Percentiles rank a stretch among this genome's conserved stretches.
Evolutionary conservation across 129 eudicot species (phyloP).

Genomic region (Ambrosia trifida): DNA sequence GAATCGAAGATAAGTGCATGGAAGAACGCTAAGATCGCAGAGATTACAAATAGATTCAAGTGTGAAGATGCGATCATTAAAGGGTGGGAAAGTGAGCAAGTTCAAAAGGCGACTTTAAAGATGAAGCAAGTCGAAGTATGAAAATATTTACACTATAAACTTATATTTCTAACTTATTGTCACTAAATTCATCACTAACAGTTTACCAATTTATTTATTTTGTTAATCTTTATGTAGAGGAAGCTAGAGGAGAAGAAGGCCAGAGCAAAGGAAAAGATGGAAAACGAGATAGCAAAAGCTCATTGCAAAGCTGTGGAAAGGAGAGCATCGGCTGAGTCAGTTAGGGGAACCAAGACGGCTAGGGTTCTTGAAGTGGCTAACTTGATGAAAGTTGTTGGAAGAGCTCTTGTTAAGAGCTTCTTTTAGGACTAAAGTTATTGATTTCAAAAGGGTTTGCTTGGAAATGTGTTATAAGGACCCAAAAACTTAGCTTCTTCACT

Average conservation of each 20-base stretch:
- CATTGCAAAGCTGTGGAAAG: conserved; percentile 86
- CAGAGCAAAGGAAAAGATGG: conserved; percentile 78
- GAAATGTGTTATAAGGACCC: conserved; percentile 7
- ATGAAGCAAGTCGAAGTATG: conserved; percentile 80
- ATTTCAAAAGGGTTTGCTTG: conserved; percentile 9
- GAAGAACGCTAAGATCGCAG: conserved; percentile 75
- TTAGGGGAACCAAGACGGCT: conserved; percentile 72
- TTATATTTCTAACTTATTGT: background rate
- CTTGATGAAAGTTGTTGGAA: conserved; percentile 76
- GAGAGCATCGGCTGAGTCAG: conserved; percentile 71
- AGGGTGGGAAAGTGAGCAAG: conserved; percentile 79
- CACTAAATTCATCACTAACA: background rate
- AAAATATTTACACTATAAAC: background rate
- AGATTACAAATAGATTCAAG: conserved; percentile 74
- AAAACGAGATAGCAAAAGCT: conserved; percentile 82
- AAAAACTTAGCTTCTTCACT: conserved; percentile 17
- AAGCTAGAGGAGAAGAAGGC: conserved; percentile 88
- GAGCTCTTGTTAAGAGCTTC: conserved; percentile 64
- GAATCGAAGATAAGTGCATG: conserved; percentile 79
- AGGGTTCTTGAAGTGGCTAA: conserved; percentile 71
- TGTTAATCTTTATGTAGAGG: conserved; percentile 45
- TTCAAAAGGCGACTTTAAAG: conserved; percentile 61
- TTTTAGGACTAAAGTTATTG: conserved; percentile 24
- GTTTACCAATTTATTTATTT: background rate
- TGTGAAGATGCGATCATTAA: conserved; percentile 69